A percentile compares a stretch with the other conserved stretches of the same genome.
Conservation (phyloP, 2,329 filamentous ascomycete genomes). For the Fusarium longipes region DNA sequence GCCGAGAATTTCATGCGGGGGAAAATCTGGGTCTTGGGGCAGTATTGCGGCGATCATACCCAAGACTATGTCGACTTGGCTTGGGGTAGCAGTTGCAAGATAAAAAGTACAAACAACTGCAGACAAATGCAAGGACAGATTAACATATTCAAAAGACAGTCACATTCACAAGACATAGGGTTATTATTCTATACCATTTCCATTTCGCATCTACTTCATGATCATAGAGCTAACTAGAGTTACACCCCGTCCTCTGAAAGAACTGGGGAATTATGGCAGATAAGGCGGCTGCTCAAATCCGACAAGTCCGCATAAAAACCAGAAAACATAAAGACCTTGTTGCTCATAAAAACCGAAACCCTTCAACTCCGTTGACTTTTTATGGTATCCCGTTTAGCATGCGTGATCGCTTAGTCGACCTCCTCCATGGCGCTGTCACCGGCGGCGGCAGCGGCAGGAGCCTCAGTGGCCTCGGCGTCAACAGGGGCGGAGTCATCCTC, state of each 20-base stretch:
- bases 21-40: background rate
- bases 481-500: slow-evolving; percentile 82
- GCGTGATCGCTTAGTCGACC: slow-evolving; percentile 80
- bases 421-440: slow-evolving; percentile 99
- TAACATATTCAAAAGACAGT: background rate
- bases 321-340: slow-evolving; percentile 50
- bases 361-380: slow-evolving; percentile 60
- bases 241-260: slow-evolving; percentile 50
- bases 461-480: slow-evolving; percentile 65
- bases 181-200: slow-evolving; percentile 47
- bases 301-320: slow-evolving; percentile 46
- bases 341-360: slow-evolving; percentile 51
- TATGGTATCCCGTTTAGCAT: slow-evolving; percentile 52
- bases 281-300: slow-evolving; percentile 46
- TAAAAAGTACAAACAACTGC: too few species aligned
- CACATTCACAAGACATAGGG: background rate
- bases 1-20: background rate
- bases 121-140: too few species aligned
- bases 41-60: background rate
- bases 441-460: slow-evolving; percentile 67
- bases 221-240: slow-evolving; percentile 57
- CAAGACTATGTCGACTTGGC: background rate
- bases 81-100: too few species aligned
- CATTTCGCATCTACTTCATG: slow-evolving; percentile 55
- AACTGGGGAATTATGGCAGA: slow-evolving; percentile 51